Conservation (phyloP, 495 filamentous ascomycete species). For the Xylaria longipes region DNA sequence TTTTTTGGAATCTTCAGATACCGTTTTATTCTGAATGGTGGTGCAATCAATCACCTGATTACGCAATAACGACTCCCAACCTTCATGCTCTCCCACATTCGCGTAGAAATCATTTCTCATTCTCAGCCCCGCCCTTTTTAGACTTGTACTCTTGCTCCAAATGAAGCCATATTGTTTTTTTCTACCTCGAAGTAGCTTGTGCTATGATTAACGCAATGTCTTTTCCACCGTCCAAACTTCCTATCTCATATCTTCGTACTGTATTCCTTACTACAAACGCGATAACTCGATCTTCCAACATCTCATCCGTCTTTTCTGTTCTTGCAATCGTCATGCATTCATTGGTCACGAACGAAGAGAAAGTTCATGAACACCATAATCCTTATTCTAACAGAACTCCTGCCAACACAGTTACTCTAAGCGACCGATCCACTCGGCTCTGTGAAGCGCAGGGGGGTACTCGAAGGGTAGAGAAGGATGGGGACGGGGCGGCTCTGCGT, state of each 20-base stretch:
- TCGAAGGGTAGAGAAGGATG: neutral
- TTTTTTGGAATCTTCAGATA: neutral
- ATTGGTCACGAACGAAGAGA: neutral
- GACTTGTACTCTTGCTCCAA: neutral
- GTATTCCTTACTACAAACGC: neutral
- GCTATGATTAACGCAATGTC: neutral
- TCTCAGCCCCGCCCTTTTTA: neutral
- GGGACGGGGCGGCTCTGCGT: neutral
- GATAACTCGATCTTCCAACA: neutral
- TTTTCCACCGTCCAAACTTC: neutral
- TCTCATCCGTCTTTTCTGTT: neutral
- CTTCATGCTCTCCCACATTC: neutral
- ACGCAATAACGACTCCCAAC: neutral
- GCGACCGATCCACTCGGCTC: neutral
- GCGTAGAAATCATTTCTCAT: neutral
- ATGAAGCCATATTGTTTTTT: neutral
- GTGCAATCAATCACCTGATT: neutral
- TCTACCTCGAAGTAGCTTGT: neutral
- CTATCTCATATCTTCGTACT: neutral
- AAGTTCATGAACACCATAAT: neutral
- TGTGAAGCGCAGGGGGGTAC: neutral
- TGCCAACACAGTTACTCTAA: neutral
- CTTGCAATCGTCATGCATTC: neutral
- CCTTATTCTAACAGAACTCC: neutral
- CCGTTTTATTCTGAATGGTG: neutral